Conservation (phyloP, 2,329 filamentous ascomycete genomes). For the Didymella lethalis region DNA sequence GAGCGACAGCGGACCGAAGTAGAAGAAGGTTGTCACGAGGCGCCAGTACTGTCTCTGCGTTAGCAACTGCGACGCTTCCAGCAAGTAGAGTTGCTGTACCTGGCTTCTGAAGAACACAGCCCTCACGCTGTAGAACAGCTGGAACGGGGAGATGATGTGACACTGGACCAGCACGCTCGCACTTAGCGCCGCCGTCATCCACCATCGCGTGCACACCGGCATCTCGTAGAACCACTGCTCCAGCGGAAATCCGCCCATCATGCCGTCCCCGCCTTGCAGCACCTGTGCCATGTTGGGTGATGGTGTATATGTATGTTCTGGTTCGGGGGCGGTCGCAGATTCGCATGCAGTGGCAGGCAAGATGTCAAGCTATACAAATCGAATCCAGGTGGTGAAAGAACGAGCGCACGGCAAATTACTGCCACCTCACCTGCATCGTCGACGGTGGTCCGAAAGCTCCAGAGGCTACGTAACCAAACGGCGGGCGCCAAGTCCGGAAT, state of each 20-base stretch:
- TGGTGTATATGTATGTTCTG: not conserved
- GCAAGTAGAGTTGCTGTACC: conserved; percentile 60
- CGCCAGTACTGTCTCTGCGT: conserved; percentile 80
- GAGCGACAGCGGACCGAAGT: conserved; percentile 92
- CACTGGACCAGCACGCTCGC: conserved; percentile 92
- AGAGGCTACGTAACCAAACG: conserved; percentile 18
- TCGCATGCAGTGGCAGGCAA: not conserved
- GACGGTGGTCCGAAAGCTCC: conserved; percentile 7
- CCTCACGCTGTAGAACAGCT: conserved; percentile 95
- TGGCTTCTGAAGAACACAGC: conserved; percentile 91
- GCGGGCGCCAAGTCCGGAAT: conserved; percentile 10
- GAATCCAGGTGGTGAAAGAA: not conserved
- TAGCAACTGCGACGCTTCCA: not conserved
- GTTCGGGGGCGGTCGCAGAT: not conserved
- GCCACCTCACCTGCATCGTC: conserved; percentile 8
- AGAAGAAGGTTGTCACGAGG: conserved; percentile 93
- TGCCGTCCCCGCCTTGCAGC: conserved; percentile 52
- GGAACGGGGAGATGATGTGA: conserved; percentile 88
- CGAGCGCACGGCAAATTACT: conserved; percentile 1
- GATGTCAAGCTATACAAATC: not conserved
- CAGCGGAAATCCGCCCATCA: conserved; percentile 72
- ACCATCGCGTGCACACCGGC: conserved; percentile 94
- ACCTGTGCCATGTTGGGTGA: conserved; percentile 55
- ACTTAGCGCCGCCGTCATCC: conserved; percentile 90
- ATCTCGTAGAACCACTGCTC: conserved; percentile 99